phyloP scores from a whole-genome alignment of 2,329 filamentous ascomycete genomes.

The Cercospora sojina region DNA sequence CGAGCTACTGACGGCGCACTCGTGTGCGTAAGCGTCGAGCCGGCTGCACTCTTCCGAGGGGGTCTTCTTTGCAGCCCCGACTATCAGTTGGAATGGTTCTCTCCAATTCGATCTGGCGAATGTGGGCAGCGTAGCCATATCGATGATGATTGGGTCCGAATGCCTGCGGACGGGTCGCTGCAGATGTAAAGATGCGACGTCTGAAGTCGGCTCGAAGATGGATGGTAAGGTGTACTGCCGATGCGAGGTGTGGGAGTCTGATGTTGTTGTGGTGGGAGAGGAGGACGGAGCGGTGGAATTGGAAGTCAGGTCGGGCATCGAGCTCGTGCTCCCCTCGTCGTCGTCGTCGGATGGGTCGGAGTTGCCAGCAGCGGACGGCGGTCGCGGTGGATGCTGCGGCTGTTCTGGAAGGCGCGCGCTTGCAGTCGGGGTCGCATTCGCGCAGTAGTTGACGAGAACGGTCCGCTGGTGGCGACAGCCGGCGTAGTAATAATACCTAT shows the following conservation, averaged over 20 bases:
- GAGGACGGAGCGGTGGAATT: background rate
- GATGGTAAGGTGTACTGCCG: slow-evolving; percentile 23
- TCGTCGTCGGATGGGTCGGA: background rate
- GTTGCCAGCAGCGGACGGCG: slow-evolving; percentile 10
- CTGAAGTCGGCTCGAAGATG: slow-evolving; percentile 21
- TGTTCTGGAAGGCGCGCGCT: background rate
- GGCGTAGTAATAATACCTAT: slow-evolving; percentile 35
- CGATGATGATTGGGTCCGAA: slow-evolving; percentile 5
- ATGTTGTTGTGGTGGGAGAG: slow-evolving; percentile 6
- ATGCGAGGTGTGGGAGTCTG: slow-evolving; percentile 7
- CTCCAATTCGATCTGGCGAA: slow-evolving; percentile 15
- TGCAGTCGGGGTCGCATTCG: slow-evolving; percentile 11
- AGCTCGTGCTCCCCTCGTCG: slow-evolving; percentile 7
- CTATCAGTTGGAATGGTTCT: slow-evolving; percentile 12
- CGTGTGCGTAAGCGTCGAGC: background rate
- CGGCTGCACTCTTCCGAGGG: background rate
- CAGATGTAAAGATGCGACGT: slow-evolving; percentile 18
- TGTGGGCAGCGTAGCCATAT: slow-evolving; percentile 25
- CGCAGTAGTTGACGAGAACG: slow-evolving; percentile 32
- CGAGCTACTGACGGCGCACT: slow-evolving; percentile 3
- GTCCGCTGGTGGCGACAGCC: slow-evolving; percentile 35
- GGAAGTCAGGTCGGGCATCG: slow-evolving; percentile 8
- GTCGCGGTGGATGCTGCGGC: background rate
- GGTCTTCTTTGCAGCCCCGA: slow-evolving; percentile 12
- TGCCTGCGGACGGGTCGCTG: slow-evolving; percentile 13